Percentiles rank a stretch among this genome's conserved stretches.
These are phyloP conservation scores for Solanum lignicaule DNA, from an alignment of 257 asterid species.

Conservation along the genomic window DNA sequence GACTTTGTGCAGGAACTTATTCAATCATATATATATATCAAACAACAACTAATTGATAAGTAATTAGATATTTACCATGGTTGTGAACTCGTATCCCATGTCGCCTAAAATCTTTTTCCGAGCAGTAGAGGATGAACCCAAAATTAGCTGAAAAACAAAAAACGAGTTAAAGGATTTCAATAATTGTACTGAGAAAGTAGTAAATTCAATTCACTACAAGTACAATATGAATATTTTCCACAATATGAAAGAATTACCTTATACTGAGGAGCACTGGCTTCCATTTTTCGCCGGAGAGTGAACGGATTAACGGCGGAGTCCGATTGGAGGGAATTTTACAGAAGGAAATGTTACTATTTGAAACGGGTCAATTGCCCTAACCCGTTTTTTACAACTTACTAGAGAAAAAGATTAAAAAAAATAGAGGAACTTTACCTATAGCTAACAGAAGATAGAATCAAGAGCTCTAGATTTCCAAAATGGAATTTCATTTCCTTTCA, in stretches of 20 bases:
- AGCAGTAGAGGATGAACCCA: constrained; percentile 87
- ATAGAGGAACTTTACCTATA: too few relatives aligned
- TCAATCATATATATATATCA: neutral
- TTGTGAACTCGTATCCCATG: constrained; percentile 64
- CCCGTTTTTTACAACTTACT: neutral
- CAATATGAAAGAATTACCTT: constrained; percentile 4
- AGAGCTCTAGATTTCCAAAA: too few relatives aligned
- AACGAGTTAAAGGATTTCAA: neutral
- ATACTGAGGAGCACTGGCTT: constrained; percentile 1
- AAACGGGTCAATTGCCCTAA: neutral
- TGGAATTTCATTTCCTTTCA: too few relatives aligned
- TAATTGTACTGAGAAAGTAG: neutral
- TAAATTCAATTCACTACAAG: neutral
- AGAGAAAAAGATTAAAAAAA: neutral
- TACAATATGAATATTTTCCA: neutral
- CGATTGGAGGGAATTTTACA: neutral
- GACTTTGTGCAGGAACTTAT: neutral
- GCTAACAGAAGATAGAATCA: too few relatives aligned
- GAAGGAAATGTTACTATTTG: neutral
- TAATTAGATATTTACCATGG: constrained; percentile 35
- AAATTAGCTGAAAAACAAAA: constrained; percentile 45
- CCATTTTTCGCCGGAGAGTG: constrained; percentile 14
- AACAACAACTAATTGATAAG: neutral
- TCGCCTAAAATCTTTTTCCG: constrained; percentile 58
- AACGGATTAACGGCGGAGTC: neutral